phyloP scores from a whole-genome alignment of 2,329 filamentous ascomycete species.

The Orbilia blumenaviensis region DNA sequence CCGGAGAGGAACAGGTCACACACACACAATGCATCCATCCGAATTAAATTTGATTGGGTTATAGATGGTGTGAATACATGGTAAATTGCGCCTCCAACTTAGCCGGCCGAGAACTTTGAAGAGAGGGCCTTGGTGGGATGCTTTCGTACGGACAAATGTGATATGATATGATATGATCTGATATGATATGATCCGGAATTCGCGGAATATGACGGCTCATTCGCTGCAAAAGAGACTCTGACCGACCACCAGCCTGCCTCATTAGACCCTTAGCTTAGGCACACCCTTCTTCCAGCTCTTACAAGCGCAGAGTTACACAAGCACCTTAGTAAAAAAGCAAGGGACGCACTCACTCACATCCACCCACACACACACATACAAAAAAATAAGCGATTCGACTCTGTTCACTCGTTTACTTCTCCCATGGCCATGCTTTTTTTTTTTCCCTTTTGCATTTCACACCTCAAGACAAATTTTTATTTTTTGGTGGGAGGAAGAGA shows the following conservation, averaged over 20 bases:
- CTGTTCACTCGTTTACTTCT: constrained; percentile 15
- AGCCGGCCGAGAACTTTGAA: constrained; percentile 18
- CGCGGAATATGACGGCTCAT: constrained; percentile 13
- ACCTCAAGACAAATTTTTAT: too few species aligned
- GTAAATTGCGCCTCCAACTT: constrained; percentile 14
- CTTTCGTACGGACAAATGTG: neutral
- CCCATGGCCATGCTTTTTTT: neutral
- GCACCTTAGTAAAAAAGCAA: constrained; percentile 1
- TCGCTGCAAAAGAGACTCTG: neutral
- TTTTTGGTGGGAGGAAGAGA: too few species aligned
- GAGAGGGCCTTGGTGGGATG: neutral
- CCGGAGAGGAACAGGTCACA: neutral
- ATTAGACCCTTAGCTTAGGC: neutral
- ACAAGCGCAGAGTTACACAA: constrained; percentile 20
- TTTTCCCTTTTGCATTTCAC: neutral
- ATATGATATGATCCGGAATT: constrained; percentile 20
- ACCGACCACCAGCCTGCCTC: neutral
- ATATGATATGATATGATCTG: constrained; percentile 4
- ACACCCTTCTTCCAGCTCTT: neutral
- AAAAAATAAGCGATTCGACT: constrained; percentile 16
- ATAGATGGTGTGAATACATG: constrained; percentile 6
- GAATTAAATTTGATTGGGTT: constrained; percentile 17
- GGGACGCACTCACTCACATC: too few species aligned
- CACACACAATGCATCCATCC: neutral
- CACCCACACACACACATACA: too few species aligned